phyloP scores from a whole-genome alignment of 2,329 filamentous ascomycete species.

The Beauveria varroae region DNA sequence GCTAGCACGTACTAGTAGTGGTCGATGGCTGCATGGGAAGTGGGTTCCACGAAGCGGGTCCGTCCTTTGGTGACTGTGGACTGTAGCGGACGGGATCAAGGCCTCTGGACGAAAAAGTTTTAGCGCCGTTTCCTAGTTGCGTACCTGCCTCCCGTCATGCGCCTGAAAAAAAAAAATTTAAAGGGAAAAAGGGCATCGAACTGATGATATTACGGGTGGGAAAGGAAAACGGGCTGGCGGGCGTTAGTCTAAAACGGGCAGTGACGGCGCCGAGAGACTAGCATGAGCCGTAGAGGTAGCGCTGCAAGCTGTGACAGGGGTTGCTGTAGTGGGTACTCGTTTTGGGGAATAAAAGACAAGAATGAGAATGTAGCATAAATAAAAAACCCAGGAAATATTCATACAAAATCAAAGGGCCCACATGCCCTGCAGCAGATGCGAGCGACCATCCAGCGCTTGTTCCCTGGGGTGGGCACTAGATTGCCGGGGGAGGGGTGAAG shows the following conservation, averaged over 20 bases:
- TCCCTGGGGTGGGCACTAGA: slow-evolving; percentile 9
- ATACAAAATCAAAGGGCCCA: neutral
- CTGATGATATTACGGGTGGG: too few relatives aligned
- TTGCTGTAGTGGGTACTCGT: neutral
- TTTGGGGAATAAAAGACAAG: neutral
- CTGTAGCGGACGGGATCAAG: neutral
- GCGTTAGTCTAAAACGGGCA: slow-evolving; percentile 1
- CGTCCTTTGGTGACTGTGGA: neutral
- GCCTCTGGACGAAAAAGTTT: slow-evolving; percentile 5
- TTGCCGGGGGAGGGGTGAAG: slow-evolving; percentile 4
- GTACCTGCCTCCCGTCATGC: slow-evolving; percentile 11
- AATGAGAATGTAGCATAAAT: neutral
- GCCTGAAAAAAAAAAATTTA: neutral
- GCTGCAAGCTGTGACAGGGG: neutral
- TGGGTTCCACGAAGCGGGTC: neutral
- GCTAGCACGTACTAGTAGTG: neutral
- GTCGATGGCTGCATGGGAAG: slow-evolving; percentile 6
- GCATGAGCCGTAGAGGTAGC: neutral
- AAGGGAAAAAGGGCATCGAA: neutral
- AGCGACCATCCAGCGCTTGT: neutral
- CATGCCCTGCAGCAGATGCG: slow-evolving; percentile 8
- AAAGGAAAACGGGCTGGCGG: too few relatives aligned
- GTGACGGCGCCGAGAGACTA: neutral
- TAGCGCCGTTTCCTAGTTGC: neutral
- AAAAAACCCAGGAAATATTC: neutral